These are phyloP conservation scores for Hyphopichia burtonii DNA, from an alignment of 1,139 yeast genomes.

Conservation along the genomic window DNA sequence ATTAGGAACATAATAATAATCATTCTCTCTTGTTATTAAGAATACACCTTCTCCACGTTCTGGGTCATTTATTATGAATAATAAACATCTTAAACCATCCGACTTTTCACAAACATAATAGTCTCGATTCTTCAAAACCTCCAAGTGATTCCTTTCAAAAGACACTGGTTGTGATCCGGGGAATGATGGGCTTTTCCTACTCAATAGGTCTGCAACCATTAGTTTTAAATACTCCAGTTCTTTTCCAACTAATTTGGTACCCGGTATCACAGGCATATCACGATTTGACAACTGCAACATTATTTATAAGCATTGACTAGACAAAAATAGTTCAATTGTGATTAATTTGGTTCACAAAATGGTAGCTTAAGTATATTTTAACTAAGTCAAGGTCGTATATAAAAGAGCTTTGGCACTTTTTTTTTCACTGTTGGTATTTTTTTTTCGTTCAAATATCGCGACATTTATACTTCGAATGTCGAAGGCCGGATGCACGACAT, in stretches of 20 bases:
- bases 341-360: no score
- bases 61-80: slow-evolving; percentile 67
- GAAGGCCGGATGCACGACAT: no score
- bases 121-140: slow-evolving; percentile 54
- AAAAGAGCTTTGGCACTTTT: no score
- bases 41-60: slow-evolving; percentile 72
- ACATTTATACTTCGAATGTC: no score
- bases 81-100: slow-evolving; percentile 84
- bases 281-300: slow-evolving; percentile 51
- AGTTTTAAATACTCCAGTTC: slow-evolving; percentile 67
- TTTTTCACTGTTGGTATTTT: no score
- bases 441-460: no score
- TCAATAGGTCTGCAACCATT: slow-evolving; percentile 68
- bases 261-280: slow-evolving; percentile 82
- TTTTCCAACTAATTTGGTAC: slow-evolving; percentile 68
- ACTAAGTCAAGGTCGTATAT: no score
- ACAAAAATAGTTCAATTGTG: no score
- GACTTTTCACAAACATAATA: slow-evolving; percentile 95
- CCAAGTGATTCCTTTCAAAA: slow-evolving; percentile 74
- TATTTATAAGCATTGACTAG: neutral
- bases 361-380: no score
- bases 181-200: slow-evolving; percentile 51
- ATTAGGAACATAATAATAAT: slow-evolving; percentile 75
- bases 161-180: slow-evolving; percentile 97
- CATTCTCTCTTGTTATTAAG: slow-evolving; percentile 82